Evolutionary conservation across 1,139 yeast species (phyloP).

Genomic region (Suhomyces ambrosiae): DNA sequence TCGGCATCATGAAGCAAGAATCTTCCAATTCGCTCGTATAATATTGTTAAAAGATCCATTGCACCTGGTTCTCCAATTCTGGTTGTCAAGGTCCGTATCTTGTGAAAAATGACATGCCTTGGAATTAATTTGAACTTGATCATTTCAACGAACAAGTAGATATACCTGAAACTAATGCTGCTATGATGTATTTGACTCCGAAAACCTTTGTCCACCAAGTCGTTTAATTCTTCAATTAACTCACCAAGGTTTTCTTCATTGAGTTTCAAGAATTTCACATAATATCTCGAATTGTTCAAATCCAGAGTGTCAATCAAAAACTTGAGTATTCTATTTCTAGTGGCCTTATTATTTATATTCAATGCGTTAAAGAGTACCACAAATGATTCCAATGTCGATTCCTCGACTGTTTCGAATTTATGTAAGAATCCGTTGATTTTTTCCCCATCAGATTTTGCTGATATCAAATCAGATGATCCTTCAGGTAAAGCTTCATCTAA

Average conservation of each 20-base stretch:
- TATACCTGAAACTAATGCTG: conserved; percentile 54
- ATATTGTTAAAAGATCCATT: conserved; percentile 62
- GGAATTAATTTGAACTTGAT: conserved; percentile 80
- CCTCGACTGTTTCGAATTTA: conserved; percentile 46
- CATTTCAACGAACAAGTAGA: conserved; percentile 71
- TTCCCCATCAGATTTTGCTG: conserved; percentile 35
- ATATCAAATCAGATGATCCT: not conserved
- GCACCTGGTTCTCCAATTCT: conserved; percentile 56
- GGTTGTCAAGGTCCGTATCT: conserved; percentile 57
- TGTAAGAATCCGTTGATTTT: conserved; percentile 46
- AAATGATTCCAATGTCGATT: conserved; percentile 58
- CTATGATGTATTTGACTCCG: conserved; percentile 59
- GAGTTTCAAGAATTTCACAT: conserved; percentile 63
- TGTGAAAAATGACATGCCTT: conserved; percentile 68
- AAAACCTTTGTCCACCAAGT: conserved; percentile 59
- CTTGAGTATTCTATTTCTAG: conserved; percentile 60
- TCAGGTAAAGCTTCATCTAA: conserved; percentile 12
- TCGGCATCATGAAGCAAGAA: conserved; percentile 65
- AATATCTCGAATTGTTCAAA: conserved; percentile 47
- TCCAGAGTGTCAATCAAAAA: conserved; percentile 56
- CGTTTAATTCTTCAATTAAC: conserved; percentile 57
- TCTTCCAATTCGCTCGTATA: conserved; percentile 71
- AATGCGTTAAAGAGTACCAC: conserved; percentile 55
- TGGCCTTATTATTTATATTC: conserved; percentile 70
- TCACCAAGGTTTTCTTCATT: conserved; percentile 52